These are phyloP conservation scores for Pisolithus microcarpus DNA, from an alignment of 768 basidiomycete species.

Conservation along the genomic window DNA sequence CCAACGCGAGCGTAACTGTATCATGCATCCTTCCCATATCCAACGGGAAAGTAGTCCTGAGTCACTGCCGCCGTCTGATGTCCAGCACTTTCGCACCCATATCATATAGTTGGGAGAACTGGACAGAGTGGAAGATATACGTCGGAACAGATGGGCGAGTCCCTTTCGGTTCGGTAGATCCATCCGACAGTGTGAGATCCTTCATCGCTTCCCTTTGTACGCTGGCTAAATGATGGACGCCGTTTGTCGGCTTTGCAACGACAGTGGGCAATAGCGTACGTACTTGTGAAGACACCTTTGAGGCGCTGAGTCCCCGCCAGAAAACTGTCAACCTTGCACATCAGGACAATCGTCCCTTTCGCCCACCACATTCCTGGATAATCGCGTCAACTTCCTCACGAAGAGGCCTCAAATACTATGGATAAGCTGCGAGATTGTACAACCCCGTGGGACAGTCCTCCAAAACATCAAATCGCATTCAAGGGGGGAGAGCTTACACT, in stretches of 20 bases:
- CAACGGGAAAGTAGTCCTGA: slow-evolving; percentile 19
- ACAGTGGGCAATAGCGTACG: background rate
- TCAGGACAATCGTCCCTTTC: slow-evolving; percentile 19
- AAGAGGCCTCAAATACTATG: slow-evolving; percentile 30
- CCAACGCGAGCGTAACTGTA: no score
- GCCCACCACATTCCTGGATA: slow-evolving; percentile 23
- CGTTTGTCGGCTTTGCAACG: no score
- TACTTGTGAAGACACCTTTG: slow-evolving; percentile 22
- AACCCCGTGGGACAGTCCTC: slow-evolving; percentile 30
- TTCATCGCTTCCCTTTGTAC: no score
- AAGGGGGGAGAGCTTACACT: background rate
- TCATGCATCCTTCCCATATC: no score
- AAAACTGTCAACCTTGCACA: slow-evolving; percentile 37
- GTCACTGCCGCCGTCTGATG: slow-evolving; percentile 31
- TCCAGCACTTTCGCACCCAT: slow-evolving; percentile 24
- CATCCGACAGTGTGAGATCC: no score
- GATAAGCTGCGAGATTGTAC: slow-evolving; percentile 29
- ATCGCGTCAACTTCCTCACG: slow-evolving; percentile 32
- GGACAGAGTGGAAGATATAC: slow-evolving; percentile 39
- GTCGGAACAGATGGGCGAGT: slow-evolving; percentile 19
- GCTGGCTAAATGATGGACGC: no score
- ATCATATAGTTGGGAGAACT: slow-evolving; percentile 35
- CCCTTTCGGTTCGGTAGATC: slow-evolving; percentile 30
- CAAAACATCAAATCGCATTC: background rate
- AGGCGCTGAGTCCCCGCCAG: slow-evolving; percentile 31